phyloP scores from a whole-genome alignment of 371 early-diverging fungal species.

The Haplosporangium sp. region DNA sequence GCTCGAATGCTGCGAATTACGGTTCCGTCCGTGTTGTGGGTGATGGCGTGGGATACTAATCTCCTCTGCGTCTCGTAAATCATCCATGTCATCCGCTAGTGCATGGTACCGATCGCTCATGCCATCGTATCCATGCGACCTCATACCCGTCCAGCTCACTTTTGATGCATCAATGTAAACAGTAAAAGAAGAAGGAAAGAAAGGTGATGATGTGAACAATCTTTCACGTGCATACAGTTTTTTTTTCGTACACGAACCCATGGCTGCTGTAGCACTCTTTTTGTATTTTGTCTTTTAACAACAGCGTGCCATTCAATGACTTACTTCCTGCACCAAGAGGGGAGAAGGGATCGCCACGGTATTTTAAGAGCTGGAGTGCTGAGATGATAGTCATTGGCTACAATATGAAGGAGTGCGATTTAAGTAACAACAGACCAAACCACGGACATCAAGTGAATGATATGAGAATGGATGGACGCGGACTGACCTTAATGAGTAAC shows the following conservation, averaged over 20 bases:
- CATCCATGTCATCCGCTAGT: slow-evolving; percentile 42
- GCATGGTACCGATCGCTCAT: slow-evolving; percentile 29
- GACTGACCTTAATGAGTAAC: slow-evolving; percentile 45
- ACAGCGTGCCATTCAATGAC: background rate
- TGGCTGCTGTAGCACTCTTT: background rate
- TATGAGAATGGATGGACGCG: background rate
- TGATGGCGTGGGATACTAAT: slow-evolving; percentile 51
- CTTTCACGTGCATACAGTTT: background rate
- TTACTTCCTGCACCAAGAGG: slow-evolving; percentile 38
- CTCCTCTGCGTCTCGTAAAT: slow-evolving; percentile 53
- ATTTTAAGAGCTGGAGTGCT: slow-evolving; percentile 47
- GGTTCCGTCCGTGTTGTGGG: slow-evolving; percentile 22
- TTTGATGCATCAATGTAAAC: background rate
- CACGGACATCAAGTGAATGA: background rate
- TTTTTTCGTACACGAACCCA: background rate
- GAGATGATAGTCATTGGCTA: slow-evolving; percentile 54
- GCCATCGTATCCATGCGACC: slow-evolving; percentile 25
- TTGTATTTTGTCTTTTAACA: background rate
- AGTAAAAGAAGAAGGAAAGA: background rate
- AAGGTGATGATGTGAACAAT: background rate
- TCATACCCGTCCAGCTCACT: slow-evolving; percentile 28
- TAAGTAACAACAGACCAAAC: too few relatives aligned
- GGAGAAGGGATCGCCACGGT: slow-evolving; percentile 50
- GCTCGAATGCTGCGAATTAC: slow-evolving; percentile 40
- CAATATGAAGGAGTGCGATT: too few relatives aligned